A percentile compares a stretch with the other conserved stretches of the same genome.
These are phyloP conservation scores for Rutstroemia sp. DNA, from an alignment of 2,329 filamentous ascomycete genomes.

Conservation along the genomic window DNA sequence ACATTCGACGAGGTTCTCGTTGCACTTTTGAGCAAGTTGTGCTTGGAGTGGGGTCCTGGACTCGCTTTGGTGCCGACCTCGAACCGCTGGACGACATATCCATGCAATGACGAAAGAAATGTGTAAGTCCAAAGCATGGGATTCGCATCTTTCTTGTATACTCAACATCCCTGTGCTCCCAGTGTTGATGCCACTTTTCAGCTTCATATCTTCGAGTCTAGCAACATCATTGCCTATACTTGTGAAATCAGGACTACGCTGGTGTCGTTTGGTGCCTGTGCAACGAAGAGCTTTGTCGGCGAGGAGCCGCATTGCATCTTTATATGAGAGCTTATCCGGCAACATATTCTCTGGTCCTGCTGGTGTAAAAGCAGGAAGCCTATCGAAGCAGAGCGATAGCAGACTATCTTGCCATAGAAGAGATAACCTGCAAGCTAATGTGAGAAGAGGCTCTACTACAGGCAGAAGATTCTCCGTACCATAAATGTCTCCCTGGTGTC, in stretches of 20 bases:
- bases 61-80: not conserved
- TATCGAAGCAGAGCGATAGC: not conserved
- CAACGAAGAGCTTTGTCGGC: not conserved
- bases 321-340: not conserved
- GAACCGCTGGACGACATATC: not conserved
- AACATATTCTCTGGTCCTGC: constrained; percentile 25
- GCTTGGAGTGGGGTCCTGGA: not conserved
- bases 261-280: not conserved
- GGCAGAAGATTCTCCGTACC: not conserved
- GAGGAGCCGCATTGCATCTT: not conserved
- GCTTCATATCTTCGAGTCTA: not conserved
- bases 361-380: constrained; percentile 23
- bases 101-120: not conserved
- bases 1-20: not conserved
- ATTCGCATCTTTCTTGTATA: not conserved
- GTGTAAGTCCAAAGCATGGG: not conserved
- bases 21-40: not conserved
- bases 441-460: no score
- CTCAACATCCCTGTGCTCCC: not conserved
- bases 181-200: not conserved
- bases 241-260: not conserved
- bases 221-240: not conserved
- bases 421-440: not conserved
- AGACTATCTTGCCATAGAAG: constrained; percentile 1
- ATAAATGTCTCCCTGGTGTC: constrained; percentile 9